Evolutionary conservation across 768 basidiomycete genomes (phyloP).

Genomic region (Lactifluus subvellereus): DNA sequence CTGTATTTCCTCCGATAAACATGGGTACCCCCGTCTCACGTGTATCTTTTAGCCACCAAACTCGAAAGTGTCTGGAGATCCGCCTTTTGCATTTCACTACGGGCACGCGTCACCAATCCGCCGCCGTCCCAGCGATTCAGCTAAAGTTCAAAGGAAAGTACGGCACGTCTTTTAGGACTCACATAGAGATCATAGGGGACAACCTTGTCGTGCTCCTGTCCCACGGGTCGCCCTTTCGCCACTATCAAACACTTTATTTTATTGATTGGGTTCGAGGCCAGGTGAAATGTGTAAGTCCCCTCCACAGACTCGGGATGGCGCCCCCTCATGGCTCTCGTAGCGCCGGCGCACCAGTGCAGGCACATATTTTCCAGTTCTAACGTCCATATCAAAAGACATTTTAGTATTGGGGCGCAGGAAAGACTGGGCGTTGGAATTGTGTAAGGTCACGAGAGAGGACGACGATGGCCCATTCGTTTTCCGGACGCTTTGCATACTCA

Average conservation of each 20-base stretch:
- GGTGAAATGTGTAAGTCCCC: slow-evolving; percentile 1
- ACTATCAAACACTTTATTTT: slow-evolving; percentile 4
- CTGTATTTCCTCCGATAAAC: not conserved
- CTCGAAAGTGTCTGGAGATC: not conserved
- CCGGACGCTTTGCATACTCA: slow-evolving; percentile 3
- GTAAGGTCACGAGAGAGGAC: not conserved
- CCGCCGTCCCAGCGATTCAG: not conserved
- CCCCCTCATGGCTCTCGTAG: not conserved
- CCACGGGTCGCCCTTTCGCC: slow-evolving; percentile 3
- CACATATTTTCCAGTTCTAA: not conserved
- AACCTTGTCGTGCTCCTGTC: slow-evolving; percentile 14
- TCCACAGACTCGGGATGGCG: not conserved
- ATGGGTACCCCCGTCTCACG: not conserved
- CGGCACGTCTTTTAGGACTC: not conserved
- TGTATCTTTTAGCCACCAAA: not conserved
- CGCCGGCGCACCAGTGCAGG: not conserved
- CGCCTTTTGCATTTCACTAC: slow-evolving; percentile 5
- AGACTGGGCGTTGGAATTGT: slow-evolving; percentile 11
- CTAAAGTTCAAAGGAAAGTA: slow-evolving; percentile 8
- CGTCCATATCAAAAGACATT: not conserved
- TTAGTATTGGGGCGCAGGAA: slow-evolving; percentile 3
- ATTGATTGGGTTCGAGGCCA: slow-evolving; percentile 1
- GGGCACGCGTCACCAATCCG: not conserved
- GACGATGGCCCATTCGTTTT: not conserved
- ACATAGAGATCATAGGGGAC: slow-evolving; percentile 3